Evolutionary conservation across 1,284 basidiomycete genomes (phyloP).

Genomic region (Ustilago trichophora): DNA sequence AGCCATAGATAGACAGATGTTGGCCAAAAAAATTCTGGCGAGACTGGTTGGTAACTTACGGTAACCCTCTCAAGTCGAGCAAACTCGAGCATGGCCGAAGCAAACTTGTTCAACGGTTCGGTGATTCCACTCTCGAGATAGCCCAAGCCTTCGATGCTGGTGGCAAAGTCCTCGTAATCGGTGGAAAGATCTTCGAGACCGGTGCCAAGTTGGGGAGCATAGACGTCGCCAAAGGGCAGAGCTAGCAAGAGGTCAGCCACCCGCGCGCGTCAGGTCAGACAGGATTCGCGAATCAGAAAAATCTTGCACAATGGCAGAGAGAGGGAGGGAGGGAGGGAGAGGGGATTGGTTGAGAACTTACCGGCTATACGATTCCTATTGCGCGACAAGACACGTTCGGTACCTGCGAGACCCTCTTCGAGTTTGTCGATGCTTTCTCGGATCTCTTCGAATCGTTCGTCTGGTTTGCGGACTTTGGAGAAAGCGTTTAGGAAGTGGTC

Average conservation of each 20-base stretch:
- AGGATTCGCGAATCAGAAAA: too few species aligned
- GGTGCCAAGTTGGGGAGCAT: constrained; percentile 53
- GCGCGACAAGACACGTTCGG: constrained; percentile 71
- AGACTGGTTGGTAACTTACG: constrained; percentile 27
- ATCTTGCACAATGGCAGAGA: too few species aligned
- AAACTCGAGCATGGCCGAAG: constrained; percentile 88
- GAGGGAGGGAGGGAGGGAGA: background rate
- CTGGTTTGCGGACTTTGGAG: constrained; percentile 91
- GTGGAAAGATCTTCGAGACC: constrained; percentile 73
- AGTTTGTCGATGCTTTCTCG: constrained; percentile 90
- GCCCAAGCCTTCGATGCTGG: constrained; percentile 92
- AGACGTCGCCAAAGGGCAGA: constrained; percentile 56
- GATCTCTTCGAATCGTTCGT: constrained; percentile 92
- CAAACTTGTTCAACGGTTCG: constrained; percentile 93
- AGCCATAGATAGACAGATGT: too few species aligned
- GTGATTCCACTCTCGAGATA: constrained; percentile 98
- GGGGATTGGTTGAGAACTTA: constrained; percentile 72
- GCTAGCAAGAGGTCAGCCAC: constrained; percentile 45
- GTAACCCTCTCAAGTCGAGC: constrained; percentile 52
- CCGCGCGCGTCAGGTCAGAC: constrained; percentile 6
- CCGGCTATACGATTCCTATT: constrained; percentile 71
- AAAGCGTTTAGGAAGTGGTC: constrained; percentile 96
- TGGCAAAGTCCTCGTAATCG: constrained; percentile 96
- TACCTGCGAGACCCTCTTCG: constrained; percentile 83
- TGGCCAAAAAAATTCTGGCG: background rate